Conservation (phyloP, 2,329 filamentous ascomycete species). For the Botrytis hyacinthi region DNA sequence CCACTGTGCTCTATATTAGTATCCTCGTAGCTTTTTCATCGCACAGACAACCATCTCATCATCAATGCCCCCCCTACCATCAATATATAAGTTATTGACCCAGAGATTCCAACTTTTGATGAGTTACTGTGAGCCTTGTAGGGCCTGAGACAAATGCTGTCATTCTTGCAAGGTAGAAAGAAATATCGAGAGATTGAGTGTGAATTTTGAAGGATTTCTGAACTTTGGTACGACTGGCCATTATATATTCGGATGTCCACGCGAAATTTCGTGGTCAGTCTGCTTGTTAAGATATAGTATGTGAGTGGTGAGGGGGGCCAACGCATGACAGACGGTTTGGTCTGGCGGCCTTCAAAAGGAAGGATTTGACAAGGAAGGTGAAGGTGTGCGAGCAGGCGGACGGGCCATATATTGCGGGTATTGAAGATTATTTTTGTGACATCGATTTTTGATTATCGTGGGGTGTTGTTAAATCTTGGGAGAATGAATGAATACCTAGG, state of each 20-base stretch:
- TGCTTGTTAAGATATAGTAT: neutral
- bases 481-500: neutral
- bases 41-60: conserved; percentile 13
- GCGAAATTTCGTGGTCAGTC: neutral
- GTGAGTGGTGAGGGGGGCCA: neutral
- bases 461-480: neutral
- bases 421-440: neutral
- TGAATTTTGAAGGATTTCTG: neutral
- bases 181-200: neutral
- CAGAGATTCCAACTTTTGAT: neutral
- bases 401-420: neutral
- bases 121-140: neutral
- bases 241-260: neutral
- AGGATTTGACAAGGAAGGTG: neutral
- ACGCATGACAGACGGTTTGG: neutral
- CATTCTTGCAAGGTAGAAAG: neutral
- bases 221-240: neutral
- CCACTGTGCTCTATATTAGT: neutral
- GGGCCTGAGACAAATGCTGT: neutral
- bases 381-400: neutral
- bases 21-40: neutral
- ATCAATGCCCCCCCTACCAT: neutral
- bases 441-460: neutral
- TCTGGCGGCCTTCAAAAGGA: neutral
- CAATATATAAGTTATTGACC: neutral